Evolutionary conservation across 1,139 yeast genomes (phyloP), one percentile per base, ranked within the genome.

Genomic region (Yamadazyma buinensis): DNA sequence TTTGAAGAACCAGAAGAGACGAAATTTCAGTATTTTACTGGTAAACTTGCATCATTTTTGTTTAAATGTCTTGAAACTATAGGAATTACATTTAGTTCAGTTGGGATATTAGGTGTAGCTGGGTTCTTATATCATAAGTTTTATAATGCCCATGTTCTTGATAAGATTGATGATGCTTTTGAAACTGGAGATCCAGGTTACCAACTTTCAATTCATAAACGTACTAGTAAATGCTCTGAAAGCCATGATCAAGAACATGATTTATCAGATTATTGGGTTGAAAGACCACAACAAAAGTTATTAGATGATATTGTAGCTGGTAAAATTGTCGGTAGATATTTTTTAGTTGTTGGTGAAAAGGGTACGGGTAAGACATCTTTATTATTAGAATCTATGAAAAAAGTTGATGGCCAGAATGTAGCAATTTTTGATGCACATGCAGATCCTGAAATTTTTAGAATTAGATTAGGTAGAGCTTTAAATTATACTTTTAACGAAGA

Each of bases 351-450:
- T 36, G 95, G 95, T 17, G 95, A 85, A 54, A 84, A 85, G 52
- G 95, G 95, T 1, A 84, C 94, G 0, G 95, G 95, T 3, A 85
- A 85, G 50, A 81, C 90, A 0, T 80, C 92, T 1, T 67, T 84
- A 57, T 64, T 84, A 20, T 56, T 80, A 46, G 88, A 83, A 47
- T 75, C 90, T 3, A 78, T 85, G 70, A 73, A 78, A 41, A 73
- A 78, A 44, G 76, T 77, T 1, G 63, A 72, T 29, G 88, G 92
- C 1, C 59, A 60, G 38, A 78, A 81, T 48, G 86, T 87, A 33
- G 76, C 87, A 1, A 71, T 82, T 39, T 65, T 85, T 46, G 95
- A 85, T 53, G 94, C 95, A 1, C 94, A 84, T 49, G 84, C 92
- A 0, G 95, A 85, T 52, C 88, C 94, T 0, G 95, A 85, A 54